phyloP scores from a whole-genome alignment of 225 moss, liverwort and hornwort species.

The Pseudoscleropodium purum region DNA sequence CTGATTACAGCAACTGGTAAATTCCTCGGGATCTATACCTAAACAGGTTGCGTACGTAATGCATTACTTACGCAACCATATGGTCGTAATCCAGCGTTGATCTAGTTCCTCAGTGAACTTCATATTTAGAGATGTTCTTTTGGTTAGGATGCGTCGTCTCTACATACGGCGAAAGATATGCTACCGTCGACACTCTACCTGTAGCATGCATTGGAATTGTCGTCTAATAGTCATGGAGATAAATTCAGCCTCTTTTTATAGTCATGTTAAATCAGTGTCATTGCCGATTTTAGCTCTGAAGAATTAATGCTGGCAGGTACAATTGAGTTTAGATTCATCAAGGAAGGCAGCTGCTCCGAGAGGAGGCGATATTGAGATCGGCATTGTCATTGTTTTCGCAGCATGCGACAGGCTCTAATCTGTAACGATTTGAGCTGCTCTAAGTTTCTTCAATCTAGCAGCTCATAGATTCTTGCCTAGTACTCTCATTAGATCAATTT shows the following conservation, averaged over 20 bases:
- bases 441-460: neutral
- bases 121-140: neutral
- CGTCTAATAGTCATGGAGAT: neutral
- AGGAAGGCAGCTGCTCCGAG: neutral
- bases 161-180: neutral
- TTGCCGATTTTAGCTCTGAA: neutral
- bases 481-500: neutral
- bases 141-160: neutral
- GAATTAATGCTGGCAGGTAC: slow-evolving; percentile 12
- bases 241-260: neutral
- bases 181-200: neutral
- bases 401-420: neutral
- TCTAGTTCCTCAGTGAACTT: neutral
- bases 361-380: neutral
- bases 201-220: neutral
- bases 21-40: neutral
- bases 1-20: slow-evolving; percentile 48
- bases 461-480: neutral
- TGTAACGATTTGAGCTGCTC: neutral
- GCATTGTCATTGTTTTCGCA: neutral
- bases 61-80: too few relatives aligned
- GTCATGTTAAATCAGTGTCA: neutral
- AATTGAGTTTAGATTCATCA: neutral
- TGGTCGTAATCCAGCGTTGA: neutral
- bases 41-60: neutral